A percentile compares a stretch with the other conserved stretches of the same genome.
Evolutionary conservation across 768 basidiomycete genomes (phyloP).

Genomic region (Hygrocybe coccinea): DNA sequence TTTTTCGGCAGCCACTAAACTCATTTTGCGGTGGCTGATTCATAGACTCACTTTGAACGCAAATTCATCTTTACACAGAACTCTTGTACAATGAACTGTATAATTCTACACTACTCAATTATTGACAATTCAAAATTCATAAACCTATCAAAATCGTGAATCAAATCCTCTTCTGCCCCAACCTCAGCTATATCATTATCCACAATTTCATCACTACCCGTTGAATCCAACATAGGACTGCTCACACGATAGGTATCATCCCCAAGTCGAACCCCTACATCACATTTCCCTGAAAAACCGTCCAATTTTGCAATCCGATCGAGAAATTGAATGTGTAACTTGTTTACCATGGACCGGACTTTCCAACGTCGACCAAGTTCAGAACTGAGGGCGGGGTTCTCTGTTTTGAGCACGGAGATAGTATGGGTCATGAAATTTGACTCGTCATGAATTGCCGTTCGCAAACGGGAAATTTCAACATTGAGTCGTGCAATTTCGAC

Average conservation of each 20-base stretch:
- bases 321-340: too few species aligned
- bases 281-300: too few species aligned
- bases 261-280: too few species aligned
- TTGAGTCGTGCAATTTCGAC: conserved; percentile 31
- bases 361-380: neutral
- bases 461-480: conserved; percentile 28
- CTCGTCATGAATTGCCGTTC: conserved; percentile 25
- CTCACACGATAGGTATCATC: neutral
- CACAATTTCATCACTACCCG: neutral
- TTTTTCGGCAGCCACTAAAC: too few species aligned
- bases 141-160: neutral
- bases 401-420: neutral
- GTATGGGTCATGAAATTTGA: too few species aligned
- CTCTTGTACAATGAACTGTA: too few species aligned
- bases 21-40: too few species aligned
- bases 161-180: neutral
- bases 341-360: too few species aligned
- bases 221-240: neutral
- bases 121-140: neutral
- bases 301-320: too few species aligned
- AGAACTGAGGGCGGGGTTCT: neutral
- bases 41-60: too few species aligned
- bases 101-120: too few species aligned
- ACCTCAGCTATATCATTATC: neutral
- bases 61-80: too few species aligned